Evolutionary conservation across 1,284 basidiomycete genomes (phyloP).

Genomic region (Trametes polyzona): DNA sequence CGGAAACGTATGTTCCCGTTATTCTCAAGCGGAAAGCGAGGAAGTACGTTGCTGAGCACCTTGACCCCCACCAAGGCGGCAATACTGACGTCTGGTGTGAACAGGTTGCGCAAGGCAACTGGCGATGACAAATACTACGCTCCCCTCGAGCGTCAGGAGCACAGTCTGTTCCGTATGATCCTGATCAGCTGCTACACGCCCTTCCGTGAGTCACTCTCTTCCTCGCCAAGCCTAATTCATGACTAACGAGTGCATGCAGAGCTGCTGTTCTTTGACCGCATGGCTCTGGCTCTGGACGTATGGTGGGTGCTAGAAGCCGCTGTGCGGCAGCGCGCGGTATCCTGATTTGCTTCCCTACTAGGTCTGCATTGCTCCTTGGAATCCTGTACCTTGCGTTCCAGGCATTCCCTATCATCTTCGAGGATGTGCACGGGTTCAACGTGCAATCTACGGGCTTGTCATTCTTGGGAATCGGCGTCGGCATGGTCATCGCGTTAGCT

Average conservation of each 20-base stretch:
- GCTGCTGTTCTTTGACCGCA: constrained; percentile 69
- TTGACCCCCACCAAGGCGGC: too few species aligned
- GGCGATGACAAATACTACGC: constrained; percentile 60
- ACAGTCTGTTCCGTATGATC: constrained; percentile 44
- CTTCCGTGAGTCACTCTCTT: constrained; percentile 60
- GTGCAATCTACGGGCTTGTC: constrained; percentile 63
- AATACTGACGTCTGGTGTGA: too few species aligned
- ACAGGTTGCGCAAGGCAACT: constrained; percentile 60
- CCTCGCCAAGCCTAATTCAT: neutral
- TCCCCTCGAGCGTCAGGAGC: constrained; percentile 53
- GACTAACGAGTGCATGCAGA: constrained; percentile 44
- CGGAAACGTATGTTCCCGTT: constrained; percentile 77
- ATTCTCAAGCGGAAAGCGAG: constrained; percentile 62
- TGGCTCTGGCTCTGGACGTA: constrained; percentile 72
- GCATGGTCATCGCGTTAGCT: constrained; percentile 58
- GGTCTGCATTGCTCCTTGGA: constrained; percentile 53
- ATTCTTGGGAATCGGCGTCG: constrained; percentile 76
- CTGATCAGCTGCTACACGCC: constrained; percentile 53
- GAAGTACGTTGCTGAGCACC: constrained; percentile 34
- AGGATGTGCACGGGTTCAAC: constrained; percentile 62
- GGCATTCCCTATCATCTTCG: constrained; percentile 74
- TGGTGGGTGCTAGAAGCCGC: constrained; percentile 48
- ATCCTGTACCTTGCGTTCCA: constrained; percentile 79
- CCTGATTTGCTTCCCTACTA: constrained; percentile 50
- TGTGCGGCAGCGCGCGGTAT: neutral